Conservation (phyloP, 495 filamentous ascomycete species). For the Alectoria sarmentosa region DNA sequence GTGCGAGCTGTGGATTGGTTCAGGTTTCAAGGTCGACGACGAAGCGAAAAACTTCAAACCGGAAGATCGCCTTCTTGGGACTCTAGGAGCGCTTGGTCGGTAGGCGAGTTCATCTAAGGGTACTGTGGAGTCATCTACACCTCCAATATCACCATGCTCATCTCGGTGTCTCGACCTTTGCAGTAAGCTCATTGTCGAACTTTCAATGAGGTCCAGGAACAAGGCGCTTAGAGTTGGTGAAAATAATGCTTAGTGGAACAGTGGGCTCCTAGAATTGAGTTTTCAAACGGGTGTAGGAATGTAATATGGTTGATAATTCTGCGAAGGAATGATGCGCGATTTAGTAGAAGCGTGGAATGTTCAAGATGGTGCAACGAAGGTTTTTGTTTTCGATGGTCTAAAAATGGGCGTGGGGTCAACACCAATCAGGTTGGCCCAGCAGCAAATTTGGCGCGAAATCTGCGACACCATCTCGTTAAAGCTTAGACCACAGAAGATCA, state of each 20-base stretch:
- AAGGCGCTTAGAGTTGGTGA: not conserved
- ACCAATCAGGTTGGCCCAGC: slow-evolving; percentile 10
- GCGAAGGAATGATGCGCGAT: slow-evolving; percentile 1
- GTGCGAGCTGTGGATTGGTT: slow-evolving; percentile 24
- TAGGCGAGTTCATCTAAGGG: not conserved
- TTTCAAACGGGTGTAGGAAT: slow-evolving; percentile 1
- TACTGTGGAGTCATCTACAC: not conserved
- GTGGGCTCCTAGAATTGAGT: not conserved
- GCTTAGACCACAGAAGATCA: too few species aligned
- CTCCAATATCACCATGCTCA: not conserved
- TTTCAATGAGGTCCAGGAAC: not conserved
- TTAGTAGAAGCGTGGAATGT: not conserved
- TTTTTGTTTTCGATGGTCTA: slow-evolving; percentile 1
- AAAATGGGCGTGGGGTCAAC: slow-evolving; percentile 11
- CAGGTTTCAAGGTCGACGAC: slow-evolving; percentile 28
- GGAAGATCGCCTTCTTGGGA: slow-evolving; percentile 22
- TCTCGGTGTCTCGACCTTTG: slow-evolving; percentile 7
- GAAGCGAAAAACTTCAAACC: slow-evolving; percentile 28
- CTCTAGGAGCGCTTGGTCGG: slow-evolving; percentile 2
- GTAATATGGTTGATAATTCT: not conserved
- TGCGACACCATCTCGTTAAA: not conserved
- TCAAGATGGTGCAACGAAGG: not conserved
- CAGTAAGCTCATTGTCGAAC: slow-evolving; percentile 16
- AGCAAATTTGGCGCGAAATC: slow-evolving; percentile 8
- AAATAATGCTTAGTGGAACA: not conserved